These are phyloP conservation scores for Suillus alpinus DNA, from an alignment of 768 basidiomycete genomes.

Conservation along the genomic window DNA sequence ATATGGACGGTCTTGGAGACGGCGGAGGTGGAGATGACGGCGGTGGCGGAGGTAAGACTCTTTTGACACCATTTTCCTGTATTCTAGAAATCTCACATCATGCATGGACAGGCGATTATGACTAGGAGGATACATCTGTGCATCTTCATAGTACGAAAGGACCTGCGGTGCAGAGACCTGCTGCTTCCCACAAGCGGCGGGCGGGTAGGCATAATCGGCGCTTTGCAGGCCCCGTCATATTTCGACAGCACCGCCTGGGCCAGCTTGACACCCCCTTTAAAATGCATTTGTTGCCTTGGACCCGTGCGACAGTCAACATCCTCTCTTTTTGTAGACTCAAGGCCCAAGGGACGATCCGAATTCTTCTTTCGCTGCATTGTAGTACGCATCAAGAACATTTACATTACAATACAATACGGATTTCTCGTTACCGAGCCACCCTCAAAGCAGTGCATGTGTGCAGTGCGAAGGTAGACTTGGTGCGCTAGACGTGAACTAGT, in stretches of 20 bases:
- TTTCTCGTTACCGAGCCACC: background rate
- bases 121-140: conserved; percentile 13
- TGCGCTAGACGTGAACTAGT: background rate
- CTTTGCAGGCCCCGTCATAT: no score
- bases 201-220: background rate
- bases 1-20: conserved; percentile 73
- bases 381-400: no score
- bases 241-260: background rate
- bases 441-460: no score
- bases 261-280: background rate
- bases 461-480: background rate
- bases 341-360: background rate
- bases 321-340: background rate
- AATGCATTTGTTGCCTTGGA: background rate
- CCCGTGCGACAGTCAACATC: no score
- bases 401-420: background rate
- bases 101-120: conserved; percentile 19
- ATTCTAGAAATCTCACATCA: background rate
- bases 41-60: conserved; percentile 45
- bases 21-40: conserved; percentile 65
- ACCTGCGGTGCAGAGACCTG: background rate
- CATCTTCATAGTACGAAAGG: background rate
- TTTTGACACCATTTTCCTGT: conserved; percentile 3
- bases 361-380: no score
- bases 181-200: background rate